Conservation (phyloP, 2,329 filamentous ascomycete species). For the Epichloe sibirici region DNA sequence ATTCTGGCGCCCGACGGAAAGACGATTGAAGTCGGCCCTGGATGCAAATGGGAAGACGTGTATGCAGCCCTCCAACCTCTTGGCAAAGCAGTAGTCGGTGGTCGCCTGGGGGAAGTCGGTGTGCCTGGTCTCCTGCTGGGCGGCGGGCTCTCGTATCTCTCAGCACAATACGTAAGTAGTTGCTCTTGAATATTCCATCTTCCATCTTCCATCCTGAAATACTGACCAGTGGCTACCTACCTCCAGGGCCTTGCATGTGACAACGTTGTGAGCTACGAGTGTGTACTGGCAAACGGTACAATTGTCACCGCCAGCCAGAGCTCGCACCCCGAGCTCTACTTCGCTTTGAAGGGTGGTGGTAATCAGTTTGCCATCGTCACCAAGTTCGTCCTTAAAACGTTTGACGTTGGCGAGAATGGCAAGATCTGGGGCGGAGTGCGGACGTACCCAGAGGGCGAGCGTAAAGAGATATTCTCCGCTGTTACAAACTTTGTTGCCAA, state of each 20-base stretch:
- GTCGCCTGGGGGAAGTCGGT: slow-evolving; percentile 34
- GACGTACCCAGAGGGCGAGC: slow-evolving; percentile 17
- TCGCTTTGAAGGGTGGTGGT: slow-evolving; percentile 42
- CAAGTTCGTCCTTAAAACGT: slow-evolving; percentile 30
- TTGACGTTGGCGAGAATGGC: slow-evolving; percentile 25
- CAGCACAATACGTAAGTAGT: slow-evolving; percentile 34
- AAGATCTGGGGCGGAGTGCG: slow-evolving; percentile 32
- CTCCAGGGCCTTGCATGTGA: slow-evolving; percentile 5
- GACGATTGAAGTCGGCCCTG: slow-evolving; percentile 32
- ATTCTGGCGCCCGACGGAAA: slow-evolving; percentile 18
- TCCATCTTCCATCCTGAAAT: not conserved
- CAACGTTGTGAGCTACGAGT: slow-evolving; percentile 31
- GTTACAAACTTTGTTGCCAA: slow-evolving; percentile 44
- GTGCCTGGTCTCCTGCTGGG: slow-evolving; percentile 40
- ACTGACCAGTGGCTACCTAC: not conserved
- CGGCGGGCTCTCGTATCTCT: slow-evolving; percentile 39
- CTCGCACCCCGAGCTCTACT: slow-evolving; percentile 36
- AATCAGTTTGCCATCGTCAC: slow-evolving; percentile 42
- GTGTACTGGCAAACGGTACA: slow-evolving; percentile 38
- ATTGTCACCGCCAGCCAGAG: slow-evolving; percentile 31
- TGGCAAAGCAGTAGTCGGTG: slow-evolving; percentile 30
- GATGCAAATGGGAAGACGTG: slow-evolving; percentile 31
- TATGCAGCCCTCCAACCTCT: slow-evolving; percentile 26
- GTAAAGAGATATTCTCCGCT: slow-evolving; percentile 29
- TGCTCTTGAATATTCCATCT: slow-evolving; percentile 16